Evolutionary conservation across 2,329 filamentous ascomycete species (phyloP).

Genomic region (Tricladium varicosporioides): DNA sequence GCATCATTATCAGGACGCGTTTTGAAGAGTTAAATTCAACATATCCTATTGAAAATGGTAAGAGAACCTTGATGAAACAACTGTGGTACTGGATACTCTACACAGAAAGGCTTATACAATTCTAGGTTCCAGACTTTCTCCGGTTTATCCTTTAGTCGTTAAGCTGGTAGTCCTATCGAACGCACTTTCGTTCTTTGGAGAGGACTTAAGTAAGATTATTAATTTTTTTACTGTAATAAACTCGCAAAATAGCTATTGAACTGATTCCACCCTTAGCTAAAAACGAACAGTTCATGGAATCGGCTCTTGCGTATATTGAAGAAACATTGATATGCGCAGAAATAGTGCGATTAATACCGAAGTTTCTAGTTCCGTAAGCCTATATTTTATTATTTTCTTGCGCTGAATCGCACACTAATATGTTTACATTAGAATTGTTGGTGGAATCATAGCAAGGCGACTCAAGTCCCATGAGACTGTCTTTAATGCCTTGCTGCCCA

Average conservation of each 20-base stretch:
- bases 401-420: background rate
- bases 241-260: background rate
- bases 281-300: slow-evolving; percentile 9
- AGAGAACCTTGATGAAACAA: background rate
- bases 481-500: slow-evolving; percentile 4
- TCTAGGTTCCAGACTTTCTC: background rate
- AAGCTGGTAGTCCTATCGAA: background rate
- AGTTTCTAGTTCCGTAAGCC: slow-evolving; percentile 4
- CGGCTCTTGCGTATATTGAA: slow-evolving; percentile 6
- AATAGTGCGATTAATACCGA: slow-evolving; percentile 6
- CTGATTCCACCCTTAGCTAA: background rate
- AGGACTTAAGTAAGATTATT: slow-evolving; percentile 1
- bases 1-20: background rate
- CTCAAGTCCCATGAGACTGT: slow-evolving; percentile 3
- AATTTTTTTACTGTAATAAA: too few species aligned
- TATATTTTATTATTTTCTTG: background rate
- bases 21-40: background rate
- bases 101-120: background rate
- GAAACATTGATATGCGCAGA: slow-evolving; percentile 5
- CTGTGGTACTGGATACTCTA: background rate
- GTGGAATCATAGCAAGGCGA: background rate
- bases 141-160: background rate
- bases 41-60: background rate
- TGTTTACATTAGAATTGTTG: slow-evolving; percentile 4
- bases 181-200: slow-evolving; percentile 1